Evolutionary conservation across 306 rosid genomes (phyloP), one percentile per base, ranked within the genome.

Genomic region (Oemleria cerasiformis): DNA sequence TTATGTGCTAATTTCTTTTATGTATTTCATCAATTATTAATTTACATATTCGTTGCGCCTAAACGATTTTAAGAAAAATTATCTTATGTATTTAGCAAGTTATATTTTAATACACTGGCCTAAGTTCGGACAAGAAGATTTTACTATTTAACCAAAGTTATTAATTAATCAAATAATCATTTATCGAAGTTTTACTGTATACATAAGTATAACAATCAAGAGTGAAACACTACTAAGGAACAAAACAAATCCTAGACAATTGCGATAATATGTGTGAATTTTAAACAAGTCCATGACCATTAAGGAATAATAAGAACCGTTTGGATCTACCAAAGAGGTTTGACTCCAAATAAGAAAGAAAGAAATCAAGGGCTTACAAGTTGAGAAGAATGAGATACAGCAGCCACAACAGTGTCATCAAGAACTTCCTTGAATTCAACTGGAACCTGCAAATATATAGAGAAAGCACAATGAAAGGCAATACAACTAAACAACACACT

Each of bases 361-460:
- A 60, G 44, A 65, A 41, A 64, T 75, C 53, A 58, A 54, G 75
- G 79, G 73, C 96, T 90, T 75, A 92, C 98, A 17, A 90, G 93
- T 76, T 90, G 88, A 43, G 97, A 88, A 68, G 93, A 83, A 88
- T 92, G 90, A 40, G 93, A 92, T 71, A 90, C 86, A 2, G 93
- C 93, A 41, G 98, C 92, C 84, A 92, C 88, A 78, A 92, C 81
- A 57, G 98, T 87, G 78, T 83, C 53, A 78, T 92, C 98, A 80
- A 92, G 97, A 80, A 90, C 83, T 77, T 90, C 97, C 86, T 90
- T 92, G 74, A 92, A 92, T 75, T 92, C 98, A 73, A 70, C 72
- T 11, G 98, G 93, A 82, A 90, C 98, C 98, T 92, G 85, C 81
- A 80, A 75, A 83, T 71, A 39, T 74, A 68, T 54, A 80, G 74